Conservation (phyloP, 1,284 basidiomycete species). For the Puccinia novopanici region DNA sequence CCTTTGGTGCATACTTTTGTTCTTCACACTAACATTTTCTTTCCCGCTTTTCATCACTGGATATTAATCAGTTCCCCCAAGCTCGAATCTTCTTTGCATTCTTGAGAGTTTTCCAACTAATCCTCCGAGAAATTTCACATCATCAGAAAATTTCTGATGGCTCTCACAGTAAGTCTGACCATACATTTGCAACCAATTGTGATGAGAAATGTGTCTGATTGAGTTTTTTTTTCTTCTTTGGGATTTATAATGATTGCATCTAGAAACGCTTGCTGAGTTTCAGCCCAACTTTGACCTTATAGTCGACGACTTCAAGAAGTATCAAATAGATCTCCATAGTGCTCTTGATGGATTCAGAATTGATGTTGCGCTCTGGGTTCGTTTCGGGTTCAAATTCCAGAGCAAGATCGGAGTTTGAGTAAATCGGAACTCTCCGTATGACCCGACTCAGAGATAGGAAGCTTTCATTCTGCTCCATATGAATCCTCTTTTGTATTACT, state of each 20-base stretch:
- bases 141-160: neutral
- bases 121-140: neutral
- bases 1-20: neutral
- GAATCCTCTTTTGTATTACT: too few species aligned
- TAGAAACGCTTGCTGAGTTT: neutral
- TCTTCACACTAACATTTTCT: neutral
- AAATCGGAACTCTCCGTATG: too few species aligned
- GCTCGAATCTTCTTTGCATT: constrained; percentile 9
- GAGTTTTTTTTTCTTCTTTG: too few species aligned
- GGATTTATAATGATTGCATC: neutral
- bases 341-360: constrained; percentile 13
- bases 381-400: constrained; percentile 12
- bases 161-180: neutral
- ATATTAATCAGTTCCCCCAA: neutral
- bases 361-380: neutral
- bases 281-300: constrained; percentile 1
- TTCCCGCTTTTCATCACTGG: neutral
- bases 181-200: neutral
- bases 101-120: neutral
- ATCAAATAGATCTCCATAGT: neutral
- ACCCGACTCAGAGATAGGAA: too few species aligned
- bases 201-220: too few species aligned
- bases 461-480: too few species aligned
- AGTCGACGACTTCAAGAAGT: neutral
- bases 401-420: neutral